Percentiles rank a stretch among this genome's conserved stretches.
Conservation (phyloP, 495 filamentous ascomycete species). For the Penicillium turbatum region DNA sequence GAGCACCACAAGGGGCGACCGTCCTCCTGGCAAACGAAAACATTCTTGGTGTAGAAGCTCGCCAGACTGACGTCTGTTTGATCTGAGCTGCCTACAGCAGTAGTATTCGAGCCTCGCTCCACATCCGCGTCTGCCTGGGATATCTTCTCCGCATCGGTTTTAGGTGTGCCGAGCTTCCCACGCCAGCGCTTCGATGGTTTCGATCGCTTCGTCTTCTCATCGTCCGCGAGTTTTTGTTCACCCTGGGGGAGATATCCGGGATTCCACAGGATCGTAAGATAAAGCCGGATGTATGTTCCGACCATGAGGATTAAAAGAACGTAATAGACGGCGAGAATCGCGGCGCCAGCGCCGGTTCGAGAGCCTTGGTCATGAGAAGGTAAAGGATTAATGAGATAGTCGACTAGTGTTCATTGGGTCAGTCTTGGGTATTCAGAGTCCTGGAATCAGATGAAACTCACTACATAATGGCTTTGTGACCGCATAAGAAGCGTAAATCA, state of each 20-base stretch:
- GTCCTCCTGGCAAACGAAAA: conserved; percentile 75
- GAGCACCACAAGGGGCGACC: conserved; percentile 79
- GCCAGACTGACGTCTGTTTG: conserved; percentile 36
- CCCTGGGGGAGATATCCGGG: conserved; percentile 68
- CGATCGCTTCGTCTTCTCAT: conserved; percentile 14
- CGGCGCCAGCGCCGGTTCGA: conserved; percentile 56
- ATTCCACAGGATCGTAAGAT: conserved; percentile 58
- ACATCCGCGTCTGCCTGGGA: conserved; percentile 21
- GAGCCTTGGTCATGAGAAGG: conserved; percentile 35
- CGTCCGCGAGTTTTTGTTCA: conserved; percentile 20
- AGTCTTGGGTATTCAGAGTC: not conserved
- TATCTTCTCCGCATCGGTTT: conserved; percentile 22
- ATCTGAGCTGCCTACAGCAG: conserved; percentile 21
- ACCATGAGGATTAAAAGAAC: conserved; percentile 61
- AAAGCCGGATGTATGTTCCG: conserved; percentile 63
- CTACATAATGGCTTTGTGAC: conserved; percentile 56
- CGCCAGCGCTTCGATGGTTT: conserved; percentile 13
- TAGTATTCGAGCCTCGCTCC: conserved; percentile 22
- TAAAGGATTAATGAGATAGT: conserved; percentile 56
- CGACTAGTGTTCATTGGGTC: conserved; percentile 41
- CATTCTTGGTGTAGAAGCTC: conserved; percentile 70
- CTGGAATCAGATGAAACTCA: conserved; percentile 27
- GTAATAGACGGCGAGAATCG: conserved; percentile 67
- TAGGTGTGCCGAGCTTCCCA: conserved; percentile 13
- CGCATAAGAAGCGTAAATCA: conserved; percentile 61